Conservation (phyloP, 345 rosid species). For the Eucalyptus rudis region DNA sequence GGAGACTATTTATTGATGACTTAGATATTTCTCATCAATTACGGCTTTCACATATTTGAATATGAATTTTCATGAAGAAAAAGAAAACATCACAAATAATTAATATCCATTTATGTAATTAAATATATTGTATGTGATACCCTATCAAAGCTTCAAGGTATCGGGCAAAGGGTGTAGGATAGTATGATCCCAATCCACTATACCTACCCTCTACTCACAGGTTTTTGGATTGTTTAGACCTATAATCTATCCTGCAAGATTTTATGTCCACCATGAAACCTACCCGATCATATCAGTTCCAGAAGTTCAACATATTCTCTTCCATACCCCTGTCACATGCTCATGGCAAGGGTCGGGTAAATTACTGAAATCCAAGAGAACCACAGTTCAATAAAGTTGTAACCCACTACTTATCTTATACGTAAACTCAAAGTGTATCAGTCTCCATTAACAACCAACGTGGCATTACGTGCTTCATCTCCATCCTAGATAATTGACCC, state of each 20-base stretch:
- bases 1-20: background rate
- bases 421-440: background rate
- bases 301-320: background rate
- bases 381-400: background rate
- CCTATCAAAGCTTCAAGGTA: background rate
- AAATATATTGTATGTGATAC: background rate
- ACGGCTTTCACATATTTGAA: background rate
- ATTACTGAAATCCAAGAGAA: background rate
- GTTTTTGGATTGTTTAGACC: background rate
- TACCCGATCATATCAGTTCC: background rate
- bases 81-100: background rate
- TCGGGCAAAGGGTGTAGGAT: background rate
- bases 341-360: background rate
- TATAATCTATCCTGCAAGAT: background rate
- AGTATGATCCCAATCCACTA: background rate
- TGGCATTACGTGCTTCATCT: background rate
- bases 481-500: background rate
- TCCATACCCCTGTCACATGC: background rate
- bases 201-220: background rate
- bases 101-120: background rate
- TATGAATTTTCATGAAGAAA: background rate
- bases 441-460: background rate
- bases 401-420: background rate
- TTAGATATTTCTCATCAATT: background rate
- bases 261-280: background rate